Percentiles rank a stretch among this genome's conserved stretches.
These are phyloP conservation scores for Aspergillus amoenus DNA, from an alignment of 2,329 filamentous ascomycete genomes.

Conservation along the genomic window DNA sequence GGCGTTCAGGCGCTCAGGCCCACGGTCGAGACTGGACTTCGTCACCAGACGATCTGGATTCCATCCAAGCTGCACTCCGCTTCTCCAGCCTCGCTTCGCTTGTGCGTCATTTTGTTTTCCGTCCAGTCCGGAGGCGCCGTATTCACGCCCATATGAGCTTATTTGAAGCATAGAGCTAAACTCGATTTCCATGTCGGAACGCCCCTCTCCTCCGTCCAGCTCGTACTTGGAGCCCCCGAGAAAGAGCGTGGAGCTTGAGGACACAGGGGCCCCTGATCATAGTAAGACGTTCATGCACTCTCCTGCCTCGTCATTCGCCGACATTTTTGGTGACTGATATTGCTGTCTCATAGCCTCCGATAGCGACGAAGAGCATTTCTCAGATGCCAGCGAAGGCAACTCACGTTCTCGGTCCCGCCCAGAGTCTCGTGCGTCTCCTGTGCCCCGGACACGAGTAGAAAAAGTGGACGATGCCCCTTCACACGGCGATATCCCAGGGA, in stretches of 20 bases:
- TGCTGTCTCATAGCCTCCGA: constrained; percentile 43
- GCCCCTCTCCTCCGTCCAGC: constrained; percentile 37
- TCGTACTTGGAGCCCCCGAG: constrained; percentile 52
- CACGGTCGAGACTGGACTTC: constrained; percentile 1
- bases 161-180: constrained; percentile 10
- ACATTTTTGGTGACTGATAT: constrained; percentile 9
- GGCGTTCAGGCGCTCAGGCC: constrained; percentile 15
- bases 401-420: constrained; percentile 32
- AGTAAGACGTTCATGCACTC: constrained; percentile 39
- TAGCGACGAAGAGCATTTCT: constrained; percentile 63
- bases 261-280: constrained; percentile 57
- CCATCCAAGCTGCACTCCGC: constrained; percentile 1
- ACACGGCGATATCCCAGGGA: constrained; percentile 63
- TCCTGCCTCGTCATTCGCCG: not conserved
- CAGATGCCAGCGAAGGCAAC: constrained; percentile 62
- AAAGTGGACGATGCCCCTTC: constrained; percentile 59
- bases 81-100: not conserved
- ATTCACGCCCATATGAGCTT: constrained; percentile 22
- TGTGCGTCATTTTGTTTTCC: constrained; percentile 13
- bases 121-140: constrained; percentile 6
- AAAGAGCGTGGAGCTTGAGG: constrained; percentile 56
- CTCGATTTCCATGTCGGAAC: constrained; percentile 37
- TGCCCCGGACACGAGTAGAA: constrained; percentile 63
- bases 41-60: constrained; percentile 13
- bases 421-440: constrained; percentile 50